Conservation (phyloP, 805 yeast genomes). For the Hanseniaspora meyeri region DNA sequence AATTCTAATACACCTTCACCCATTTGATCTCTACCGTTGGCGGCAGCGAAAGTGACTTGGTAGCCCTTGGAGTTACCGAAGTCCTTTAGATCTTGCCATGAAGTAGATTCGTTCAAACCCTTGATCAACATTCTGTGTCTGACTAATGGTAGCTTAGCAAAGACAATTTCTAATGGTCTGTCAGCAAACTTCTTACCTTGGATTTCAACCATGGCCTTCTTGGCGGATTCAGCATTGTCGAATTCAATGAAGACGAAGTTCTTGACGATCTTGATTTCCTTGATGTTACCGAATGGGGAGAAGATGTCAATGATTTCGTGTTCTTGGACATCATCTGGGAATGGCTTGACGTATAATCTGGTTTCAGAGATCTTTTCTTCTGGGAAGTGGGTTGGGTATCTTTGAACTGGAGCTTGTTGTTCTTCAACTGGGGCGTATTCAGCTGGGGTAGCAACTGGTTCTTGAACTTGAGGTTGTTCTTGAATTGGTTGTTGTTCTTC, state of each 20-base stretch:
- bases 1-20: constrained; percentile 38
- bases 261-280: constrained; percentile 57
- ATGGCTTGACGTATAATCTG: constrained; percentile 50
- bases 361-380: constrained; percentile 33
- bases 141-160: constrained; percentile 43
- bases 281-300: constrained; percentile 51
- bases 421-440: constrained; percentile 14
- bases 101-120: constrained; percentile 60
- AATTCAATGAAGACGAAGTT: constrained; percentile 88
- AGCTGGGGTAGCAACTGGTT: constrained; percentile 14
- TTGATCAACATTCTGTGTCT: constrained; percentile 59
- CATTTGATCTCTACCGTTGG: constrained; percentile 34
- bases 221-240: constrained; percentile 57
- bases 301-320: constrained; percentile 61
- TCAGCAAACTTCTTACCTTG: constrained; percentile 58
- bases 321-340: constrained; percentile 40
- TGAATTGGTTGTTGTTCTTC: constrained; percentile 17
- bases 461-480: constrained; percentile 14
- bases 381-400: constrained; percentile 16
- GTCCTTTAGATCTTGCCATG: constrained; percentile 87
- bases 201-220: constrained; percentile 61
- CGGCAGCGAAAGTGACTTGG: constrained; percentile 49
- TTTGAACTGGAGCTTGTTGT: constrained; percentile 14
- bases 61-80: constrained; percentile 65
- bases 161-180: constrained; percentile 35